These are phyloP conservation scores for Ogataea ramenticola DNA, from an alignment of 805 yeast species.

Conservation along the genomic window DNA sequence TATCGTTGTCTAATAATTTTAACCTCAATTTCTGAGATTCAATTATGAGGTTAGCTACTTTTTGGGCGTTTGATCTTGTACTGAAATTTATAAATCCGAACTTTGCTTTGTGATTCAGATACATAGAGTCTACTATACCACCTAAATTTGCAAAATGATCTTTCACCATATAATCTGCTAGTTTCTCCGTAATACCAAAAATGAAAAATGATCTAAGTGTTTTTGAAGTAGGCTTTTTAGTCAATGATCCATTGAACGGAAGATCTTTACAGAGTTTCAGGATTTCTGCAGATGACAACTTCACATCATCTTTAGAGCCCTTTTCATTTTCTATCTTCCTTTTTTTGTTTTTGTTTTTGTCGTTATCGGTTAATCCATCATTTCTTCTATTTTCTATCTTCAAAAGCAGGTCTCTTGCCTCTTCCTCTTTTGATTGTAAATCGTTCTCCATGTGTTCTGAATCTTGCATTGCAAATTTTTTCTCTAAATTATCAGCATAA, in stretches of 20 bases:
- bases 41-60: slow-evolving; percentile 21
- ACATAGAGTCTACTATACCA: slow-evolving; percentile 42
- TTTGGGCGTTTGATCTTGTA: slow-evolving; percentile 45
- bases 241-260: slow-evolving; percentile 62
- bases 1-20: not conserved
- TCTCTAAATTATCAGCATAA: slow-evolving; percentile 41
- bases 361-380: too few species aligned
- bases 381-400: slow-evolving; percentile 33
- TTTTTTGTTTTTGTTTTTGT: slow-evolving; percentile 1
- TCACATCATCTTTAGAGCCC: slow-evolving; percentile 2
- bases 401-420: slow-evolving; percentile 44
- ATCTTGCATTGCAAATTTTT: slow-evolving; percentile 18
- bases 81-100: slow-evolving; percentile 59
- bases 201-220: slow-evolving; percentile 56
- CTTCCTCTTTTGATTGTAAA: slow-evolving; percentile 13
- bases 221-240: slow-evolving; percentile 30
- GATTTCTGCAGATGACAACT: slow-evolving; percentile 34
- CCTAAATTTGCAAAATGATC: slow-evolving; percentile 37
- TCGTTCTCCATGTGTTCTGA: slow-evolving; percentile 18
- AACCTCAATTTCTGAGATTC: slow-evolving; percentile 3
- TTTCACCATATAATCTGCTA: slow-evolving; percentile 56
- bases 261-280: slow-evolving; percentile 46
- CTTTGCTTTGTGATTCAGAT: slow-evolving; percentile 48
- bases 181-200: slow-evolving; percentile 62
- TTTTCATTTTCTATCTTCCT: slow-evolving; percentile 2